Evolutionary conservation across 441 rosid genomes (phyloP), one percentile per base, ranked within the genome.

Genomic region (Geranium incanum): DNA sequence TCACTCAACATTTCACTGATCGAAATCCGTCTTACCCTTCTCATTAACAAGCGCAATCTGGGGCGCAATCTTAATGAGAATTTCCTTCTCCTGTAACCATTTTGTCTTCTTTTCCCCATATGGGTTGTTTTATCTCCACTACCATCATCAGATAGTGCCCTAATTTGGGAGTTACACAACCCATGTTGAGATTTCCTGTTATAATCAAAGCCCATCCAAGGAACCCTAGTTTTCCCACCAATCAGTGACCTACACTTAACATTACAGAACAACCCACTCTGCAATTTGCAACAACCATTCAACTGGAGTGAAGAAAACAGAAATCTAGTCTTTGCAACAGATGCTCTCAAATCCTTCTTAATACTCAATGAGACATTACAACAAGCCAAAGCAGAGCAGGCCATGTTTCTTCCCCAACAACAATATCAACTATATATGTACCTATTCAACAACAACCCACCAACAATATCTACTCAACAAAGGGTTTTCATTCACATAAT

Each of bases 11-110:
- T 71, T 48, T 91, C 83, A 79, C 83, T 85, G 67, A 81, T 71
- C 5, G 87, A 78, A 69, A 88, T 77, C 66, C 89, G 86, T 74
- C 84, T 85, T 81, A 86, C 73, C 73, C 83, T 81, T 23, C 72
- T 72, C 2, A 73, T 78, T 62, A 95, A 77, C 39, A 89, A 81
- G 16, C 95, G 75, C 79, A 95, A 77, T 75, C 97, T 80, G 0
- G 97, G 90, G 36, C 92, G 79, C 80, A 92, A 76, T 78, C 97
- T 86, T 55, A 89, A 70, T 0, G 88, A 81, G 68, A 87, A 84
- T 70, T 80, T 87, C 83, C 79, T 88, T 43, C 86, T 86, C 75
- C 74, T 65, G 50, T 72, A 68, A 50, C 41, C 75, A 62, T 65
- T 76, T 62, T 62, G 36, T 55, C 75, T 79, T 67, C 78, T 82